phyloP scores from a whole-genome alignment of 768 basidiomycete genomes.

The Lentinula edodes region DNA sequence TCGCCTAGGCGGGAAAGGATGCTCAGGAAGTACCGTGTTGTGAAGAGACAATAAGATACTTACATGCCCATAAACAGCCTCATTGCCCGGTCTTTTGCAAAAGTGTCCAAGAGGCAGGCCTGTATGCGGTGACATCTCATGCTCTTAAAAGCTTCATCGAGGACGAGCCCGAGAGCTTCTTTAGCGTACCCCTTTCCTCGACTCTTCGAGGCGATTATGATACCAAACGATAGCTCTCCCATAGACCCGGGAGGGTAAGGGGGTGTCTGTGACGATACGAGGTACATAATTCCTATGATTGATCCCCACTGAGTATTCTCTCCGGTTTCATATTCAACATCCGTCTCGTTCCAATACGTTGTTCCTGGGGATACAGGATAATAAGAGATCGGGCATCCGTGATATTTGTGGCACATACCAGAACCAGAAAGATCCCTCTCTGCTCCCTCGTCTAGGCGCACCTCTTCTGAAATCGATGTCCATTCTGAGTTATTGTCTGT shows the following conservation, averaged over 20 bases:
- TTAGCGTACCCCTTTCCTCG: conserved; percentile 39
- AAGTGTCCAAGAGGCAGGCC: conserved; percentile 40
- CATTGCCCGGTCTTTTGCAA: conserved; percentile 34
- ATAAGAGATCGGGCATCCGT: not conserved
- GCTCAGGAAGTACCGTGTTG: not conserved
- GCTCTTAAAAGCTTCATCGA: conserved; percentile 43
- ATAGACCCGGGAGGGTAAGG: conserved; percentile 16
- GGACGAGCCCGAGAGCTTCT: conserved; percentile 37
- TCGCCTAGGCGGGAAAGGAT: conserved; percentile 27
- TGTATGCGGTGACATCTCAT: conserved; percentile 46
- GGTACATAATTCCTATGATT: conserved; percentile 34
- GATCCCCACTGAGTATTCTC: not conserved
- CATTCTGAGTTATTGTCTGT: not conserved
- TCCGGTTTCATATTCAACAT: not conserved
- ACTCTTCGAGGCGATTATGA: conserved; percentile 35
- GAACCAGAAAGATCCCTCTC: not conserved
- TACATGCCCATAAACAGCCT: conserved; percentile 43
- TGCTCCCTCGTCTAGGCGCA: not conserved
- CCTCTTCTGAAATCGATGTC: not conserved
- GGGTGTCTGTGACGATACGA: conserved; percentile 23
- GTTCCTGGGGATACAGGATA: not conserved
- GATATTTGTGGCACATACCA: not conserved
- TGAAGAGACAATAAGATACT: conserved; percentile 8
- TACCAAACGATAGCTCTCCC: conserved; percentile 52
- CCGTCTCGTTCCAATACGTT: not conserved